These are phyloP conservation scores for Scheffersomyces stipitis DNA, from an alignment of 805 yeast genomes.

Conservation along the genomic window DNA sequence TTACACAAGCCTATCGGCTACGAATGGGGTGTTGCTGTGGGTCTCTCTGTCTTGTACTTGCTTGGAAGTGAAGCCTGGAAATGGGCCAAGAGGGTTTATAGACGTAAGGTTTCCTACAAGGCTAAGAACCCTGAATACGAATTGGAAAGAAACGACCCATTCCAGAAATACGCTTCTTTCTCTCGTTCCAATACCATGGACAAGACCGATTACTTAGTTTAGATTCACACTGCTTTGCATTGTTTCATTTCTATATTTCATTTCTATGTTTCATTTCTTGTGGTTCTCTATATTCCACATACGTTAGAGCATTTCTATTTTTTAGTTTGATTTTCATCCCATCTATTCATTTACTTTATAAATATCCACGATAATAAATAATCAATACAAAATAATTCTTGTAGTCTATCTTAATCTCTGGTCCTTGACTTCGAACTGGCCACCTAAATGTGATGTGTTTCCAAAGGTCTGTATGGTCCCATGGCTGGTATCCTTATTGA, in stretches of 20 bases:
- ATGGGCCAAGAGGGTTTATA: conserved; percentile 58
- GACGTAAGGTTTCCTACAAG: conserved; percentile 32
- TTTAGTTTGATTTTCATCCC: too few species aligned
- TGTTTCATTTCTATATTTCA: too few species aligned
- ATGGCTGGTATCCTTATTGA: conserved; percentile 35
- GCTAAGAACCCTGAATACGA: conserved; percentile 63
- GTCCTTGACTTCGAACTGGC: conserved; percentile 18
- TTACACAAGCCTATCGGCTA: conserved; percentile 67
- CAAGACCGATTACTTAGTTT: conserved; percentile 5
- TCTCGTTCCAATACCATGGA: conserved; percentile 52
- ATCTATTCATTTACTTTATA: too few species aligned
- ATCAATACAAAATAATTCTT: too few species aligned
- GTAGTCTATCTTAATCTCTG: conserved; percentile 18
- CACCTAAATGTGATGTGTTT: conserved; percentile 66
- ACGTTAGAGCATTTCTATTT: too few species aligned
- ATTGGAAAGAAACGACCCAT: conserved; percentile 61
- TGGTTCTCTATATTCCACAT: neutral
- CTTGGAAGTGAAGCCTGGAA: conserved; percentile 67
- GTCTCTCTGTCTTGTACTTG: conserved; percentile 56
- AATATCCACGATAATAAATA: too few species aligned
- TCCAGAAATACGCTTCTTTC: conserved; percentile 59
- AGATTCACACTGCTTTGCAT: too few species aligned
- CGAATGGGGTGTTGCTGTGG: conserved; percentile 80
- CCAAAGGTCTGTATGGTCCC: conserved; percentile 60
- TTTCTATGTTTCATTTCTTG: neutral